Evolutionary conservation across 495 filamentous ascomycete genomes (phyloP).

Genomic region (Xylaria bambusicola): DNA sequence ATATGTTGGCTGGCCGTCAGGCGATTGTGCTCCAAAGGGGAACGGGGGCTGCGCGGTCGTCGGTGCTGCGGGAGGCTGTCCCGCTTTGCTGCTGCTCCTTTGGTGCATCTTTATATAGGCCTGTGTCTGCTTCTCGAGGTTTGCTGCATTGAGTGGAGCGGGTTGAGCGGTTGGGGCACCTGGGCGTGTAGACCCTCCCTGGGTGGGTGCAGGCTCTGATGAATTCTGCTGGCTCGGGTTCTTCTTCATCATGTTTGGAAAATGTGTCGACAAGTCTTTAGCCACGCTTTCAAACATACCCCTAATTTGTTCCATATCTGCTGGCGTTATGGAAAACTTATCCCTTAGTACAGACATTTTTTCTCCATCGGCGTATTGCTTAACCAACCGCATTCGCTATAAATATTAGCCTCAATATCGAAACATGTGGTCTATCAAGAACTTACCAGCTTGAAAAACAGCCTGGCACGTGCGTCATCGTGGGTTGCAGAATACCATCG

Average conservation of each 20-base stretch:
- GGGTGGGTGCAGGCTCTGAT: constrained; percentile 23
- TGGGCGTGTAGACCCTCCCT: constrained; percentile 21
- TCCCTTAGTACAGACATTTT: constrained; percentile 53
- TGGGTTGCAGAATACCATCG: constrained; percentile 45
- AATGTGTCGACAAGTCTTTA: constrained; percentile 30
- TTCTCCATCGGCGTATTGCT: constrained; percentile 59
- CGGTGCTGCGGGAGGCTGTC: constrained; percentile 61
- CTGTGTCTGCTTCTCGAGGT: constrained; percentile 67
- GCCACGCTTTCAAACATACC: constrained; percentile 45
- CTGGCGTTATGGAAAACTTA: constrained; percentile 57
- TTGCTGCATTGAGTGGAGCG: constrained; percentile 62
- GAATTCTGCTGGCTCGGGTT: constrained; percentile 22
- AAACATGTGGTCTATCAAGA: constrained; percentile 22
- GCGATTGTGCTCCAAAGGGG: constrained; percentile 68
- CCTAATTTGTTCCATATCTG: constrained; percentile 56
- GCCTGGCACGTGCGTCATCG: constrained; percentile 45
- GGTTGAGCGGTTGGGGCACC: constrained; percentile 36
- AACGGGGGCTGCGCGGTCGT: constrained; percentile 66
- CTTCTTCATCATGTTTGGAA: constrained; percentile 24
- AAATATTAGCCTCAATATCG: neutral
- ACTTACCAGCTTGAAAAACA: constrained; percentile 52
- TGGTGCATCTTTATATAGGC: constrained; percentile 51
- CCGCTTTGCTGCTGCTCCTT: constrained; percentile 40
- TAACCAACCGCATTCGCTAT: constrained; percentile 58
- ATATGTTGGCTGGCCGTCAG: constrained; percentile 67